These are phyloP conservation scores for Komagataella pseudopastoris DNA, from an alignment of 805 yeast species.

Conservation along the genomic window DNA sequence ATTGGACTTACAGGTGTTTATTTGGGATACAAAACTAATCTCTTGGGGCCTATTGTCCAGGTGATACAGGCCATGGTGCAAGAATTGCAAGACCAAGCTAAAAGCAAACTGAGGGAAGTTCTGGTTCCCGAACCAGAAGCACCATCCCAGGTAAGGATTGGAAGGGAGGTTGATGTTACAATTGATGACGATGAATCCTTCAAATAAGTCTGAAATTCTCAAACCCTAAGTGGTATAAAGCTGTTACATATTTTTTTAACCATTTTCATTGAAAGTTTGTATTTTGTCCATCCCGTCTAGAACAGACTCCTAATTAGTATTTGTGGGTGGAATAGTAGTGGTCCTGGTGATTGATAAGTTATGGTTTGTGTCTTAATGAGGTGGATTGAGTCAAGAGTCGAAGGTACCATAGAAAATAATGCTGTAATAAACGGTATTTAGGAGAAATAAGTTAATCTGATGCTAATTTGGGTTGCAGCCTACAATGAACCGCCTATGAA, in stretches of 20 bases:
- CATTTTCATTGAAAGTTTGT: background rate
- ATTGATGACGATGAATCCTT: background rate
- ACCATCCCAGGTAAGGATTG: background rate
- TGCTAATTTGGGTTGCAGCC: too few relatives aligned
- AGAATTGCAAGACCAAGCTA: conserved; percentile 43
- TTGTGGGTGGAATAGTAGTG: too few relatives aligned
- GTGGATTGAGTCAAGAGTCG: too few relatives aligned
- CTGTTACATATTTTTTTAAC: background rate
- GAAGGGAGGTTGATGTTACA: background rate
- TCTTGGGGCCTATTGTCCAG: conserved; percentile 63
- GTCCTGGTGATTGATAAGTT: too few relatives aligned
- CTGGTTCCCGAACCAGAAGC: conserved; percentile 12
- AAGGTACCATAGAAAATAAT: too few relatives aligned
- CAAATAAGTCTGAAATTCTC: too few relatives aligned
- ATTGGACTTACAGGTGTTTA: conserved; percentile 47
- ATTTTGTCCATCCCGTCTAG: too few relatives aligned
- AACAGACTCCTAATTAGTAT: too few relatives aligned
- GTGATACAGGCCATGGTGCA: conserved; percentile 45
- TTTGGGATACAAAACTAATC: conserved; percentile 52
- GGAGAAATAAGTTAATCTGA: too few relatives aligned
- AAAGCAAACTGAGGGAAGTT: conserved; percentile 44
- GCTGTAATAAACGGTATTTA: too few relatives aligned
- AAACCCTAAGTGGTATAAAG: background rate
- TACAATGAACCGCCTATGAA: too few relatives aligned
- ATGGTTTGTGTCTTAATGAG: too few relatives aligned